phyloP scores from a whole-genome alignment of 352 stramenopile genomes.

The Globisporangium heterothallicum region DNA sequence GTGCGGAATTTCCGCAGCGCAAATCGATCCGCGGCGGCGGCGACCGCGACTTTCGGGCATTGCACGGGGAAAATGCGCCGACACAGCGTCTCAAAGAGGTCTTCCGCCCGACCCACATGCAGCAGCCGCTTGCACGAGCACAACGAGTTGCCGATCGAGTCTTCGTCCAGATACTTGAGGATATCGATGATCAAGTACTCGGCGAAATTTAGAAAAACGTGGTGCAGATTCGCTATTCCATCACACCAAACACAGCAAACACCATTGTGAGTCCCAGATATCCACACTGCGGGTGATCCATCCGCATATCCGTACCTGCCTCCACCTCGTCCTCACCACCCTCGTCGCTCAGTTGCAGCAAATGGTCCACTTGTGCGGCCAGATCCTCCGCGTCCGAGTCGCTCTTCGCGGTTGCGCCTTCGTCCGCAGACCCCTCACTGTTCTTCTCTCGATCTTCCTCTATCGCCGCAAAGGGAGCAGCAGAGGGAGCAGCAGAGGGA shows the following conservation, averaged over 20 bases:
- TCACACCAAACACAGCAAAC: slow-evolving; percentile 2
- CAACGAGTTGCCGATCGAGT: slow-evolving; percentile 53
- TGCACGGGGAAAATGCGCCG: slow-evolving; percentile 68
- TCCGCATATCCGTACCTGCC: slow-evolving; percentile 12
- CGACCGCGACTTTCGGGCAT: slow-evolving; percentile 34
- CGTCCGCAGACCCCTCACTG: neutral
- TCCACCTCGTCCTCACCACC: slow-evolving; percentile 10
- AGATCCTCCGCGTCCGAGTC: slow-evolving; percentile 15
- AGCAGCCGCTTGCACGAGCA: slow-evolving; percentile 49
- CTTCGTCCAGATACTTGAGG: slow-evolving; percentile 68
- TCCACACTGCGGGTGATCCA: neutral
- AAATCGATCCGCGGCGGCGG: slow-evolving; percentile 45
- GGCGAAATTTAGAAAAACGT: slow-evolving; percentile 58
- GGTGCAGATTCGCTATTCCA: slow-evolving; percentile 23
- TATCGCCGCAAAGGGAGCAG: too few species aligned
- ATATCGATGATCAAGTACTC: slow-evolving; percentile 67
- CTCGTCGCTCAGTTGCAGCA: slow-evolving; percentile 2
- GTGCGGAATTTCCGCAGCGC: slow-evolving; percentile 53
- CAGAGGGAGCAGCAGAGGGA: too few species aligned
- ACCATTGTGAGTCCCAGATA: neutral
- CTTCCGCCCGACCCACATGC: slow-evolving; percentile 43
- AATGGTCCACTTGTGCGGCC: slow-evolving; percentile 6
- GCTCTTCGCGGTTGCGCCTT: neutral
- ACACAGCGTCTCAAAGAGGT: slow-evolving; percentile 63
- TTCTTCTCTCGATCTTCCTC: too few species aligned